Base-by-base conservation (phyloP, 352 stramenopile species). In the Plasmopara viticola region DNA sequence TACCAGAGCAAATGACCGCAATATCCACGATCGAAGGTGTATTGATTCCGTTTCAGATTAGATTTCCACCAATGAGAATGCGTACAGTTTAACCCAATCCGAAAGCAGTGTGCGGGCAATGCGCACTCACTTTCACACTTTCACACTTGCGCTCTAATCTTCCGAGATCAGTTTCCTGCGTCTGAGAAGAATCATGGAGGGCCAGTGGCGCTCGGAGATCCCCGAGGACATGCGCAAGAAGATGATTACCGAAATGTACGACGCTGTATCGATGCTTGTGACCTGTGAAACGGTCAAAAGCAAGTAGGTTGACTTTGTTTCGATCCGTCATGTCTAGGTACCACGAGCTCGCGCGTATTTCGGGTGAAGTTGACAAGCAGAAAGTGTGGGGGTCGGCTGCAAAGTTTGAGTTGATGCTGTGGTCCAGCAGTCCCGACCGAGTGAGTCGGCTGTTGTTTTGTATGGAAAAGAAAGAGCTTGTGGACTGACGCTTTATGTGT, bases 231-330 rank as follows among this genome's bases (percentile, higher is more conserved):
- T 78, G 69, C 82, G 82, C 62, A 92, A 90, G 69, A 72, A 84
- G 57, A 90, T 92, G 79, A 92, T 92, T 67, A 90, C 77, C 17
- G 75, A 89, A 64, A 90, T 92, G 82, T 92, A 72, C 62, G 76
- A 72, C 5, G 20, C 14, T 2, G 10, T 46, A 30, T 2, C 10
- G 20, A 35, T 52, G 9, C 13, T 25, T 3, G 38, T 47, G 8
- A 41, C 12, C n/a, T 15, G 9, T 41, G n/a, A 49, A 56, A 65
- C 44, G 44, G 33, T 43, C 41, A 49, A 29, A 18, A 33, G n/a
- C 31, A 31, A 25, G 1, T 17, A 28, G 12, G 46, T 10, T 9
- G 12, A 15, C 20, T 25, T 8, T 43, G 9, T 29, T 13, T 50
- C 12, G 33, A 38, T 4, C 25, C 5, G n/a, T 15, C 14, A 15